Evolutionary conservation across 495 filamentous ascomycete genomes (phyloP), one percentile per base, ranked within the genome.

Genomic region (Barbatosphaeria neglecta): DNA sequence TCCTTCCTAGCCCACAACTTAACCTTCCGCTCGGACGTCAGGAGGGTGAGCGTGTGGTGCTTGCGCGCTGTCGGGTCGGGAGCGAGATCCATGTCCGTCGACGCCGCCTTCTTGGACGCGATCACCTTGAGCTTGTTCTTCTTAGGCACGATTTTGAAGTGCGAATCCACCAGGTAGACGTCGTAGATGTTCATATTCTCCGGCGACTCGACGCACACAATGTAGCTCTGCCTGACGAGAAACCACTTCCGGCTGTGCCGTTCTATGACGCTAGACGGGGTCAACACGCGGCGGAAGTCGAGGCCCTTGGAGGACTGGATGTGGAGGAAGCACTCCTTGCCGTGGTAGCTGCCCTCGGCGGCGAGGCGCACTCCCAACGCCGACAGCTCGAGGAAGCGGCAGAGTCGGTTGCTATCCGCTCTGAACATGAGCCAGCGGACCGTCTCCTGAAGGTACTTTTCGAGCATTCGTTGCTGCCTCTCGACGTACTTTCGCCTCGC

Each of bases 141-240:
- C 56, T 83, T 83, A 25, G 84, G 77, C 42, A 87, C 77, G 22
- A 94, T 77, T 28, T 76, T 71, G 62, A 96, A 99, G 48, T 80
- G 76, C 1, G 85, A 69, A 55, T 99, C 92, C 18, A 95, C 84
- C 8, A 99, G 74, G 59, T 97, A 95, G 51, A 97, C 92, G 67
- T 99, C 92, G 58, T 96, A 97, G 35, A 97, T 94, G 58, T 95
- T 93, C 90, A 96, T 95, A 53, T 90, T 90, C 55, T 97, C 90
- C 10, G 92, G 92, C 1, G 90, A 95, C 59, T 99, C 90, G 35
- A 97, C 90, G 52, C 93, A 97, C 46, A 95, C 90, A 46, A 99
- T 82, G 54, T 97, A 99, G 62, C 87, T 94, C 60, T 97, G 90
- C 41, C 92, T 73, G n/a, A 99, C 90, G 27, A 95, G 70, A 61